A percentile compares a stretch with the other conserved stretches of the same genome.
phyloP scores from a whole-genome alignment of 2,329 filamentous ascomycete species.

The Polychaeton citri region DNA sequence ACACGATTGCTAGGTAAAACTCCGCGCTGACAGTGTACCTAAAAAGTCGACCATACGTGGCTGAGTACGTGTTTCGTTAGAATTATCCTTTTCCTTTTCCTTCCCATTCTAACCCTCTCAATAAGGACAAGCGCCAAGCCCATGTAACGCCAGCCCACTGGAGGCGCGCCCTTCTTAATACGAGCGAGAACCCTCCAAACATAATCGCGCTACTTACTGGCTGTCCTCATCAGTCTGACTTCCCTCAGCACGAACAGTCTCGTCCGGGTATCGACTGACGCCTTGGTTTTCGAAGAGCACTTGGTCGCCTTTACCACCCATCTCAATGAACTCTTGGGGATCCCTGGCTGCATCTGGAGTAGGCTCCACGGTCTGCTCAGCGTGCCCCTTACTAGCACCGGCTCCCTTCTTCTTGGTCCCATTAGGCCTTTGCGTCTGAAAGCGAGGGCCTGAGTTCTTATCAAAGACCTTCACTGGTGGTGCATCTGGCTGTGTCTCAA shows the following conservation, averaged over 20 bases:
- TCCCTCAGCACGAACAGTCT: neutral
- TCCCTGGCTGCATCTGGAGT: conserved; percentile 54
- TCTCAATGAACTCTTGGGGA: conserved; percentile 63
- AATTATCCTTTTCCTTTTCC: no score
- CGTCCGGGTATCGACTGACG: conserved; percentile 16
- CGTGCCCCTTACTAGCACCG: conserved; percentile 23
- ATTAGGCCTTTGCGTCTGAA: conserved; percentile 4
- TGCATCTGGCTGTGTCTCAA: conserved; percentile 41
- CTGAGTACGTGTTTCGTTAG: no score
- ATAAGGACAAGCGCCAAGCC: no score
- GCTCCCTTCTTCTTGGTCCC: conserved; percentile 25
- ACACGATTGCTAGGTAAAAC: no score
- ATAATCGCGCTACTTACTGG: no score
- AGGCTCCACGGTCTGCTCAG: conserved; percentile 40
- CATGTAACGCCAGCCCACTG: no score
- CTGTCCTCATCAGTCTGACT: neutral
- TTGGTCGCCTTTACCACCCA: conserved; percentile 79
- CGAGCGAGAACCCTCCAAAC: no score
- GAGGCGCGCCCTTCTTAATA: no score
- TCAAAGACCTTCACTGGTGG: conserved; percentile 58
- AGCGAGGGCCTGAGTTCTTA: conserved; percentile 49
- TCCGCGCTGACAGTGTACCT: no score
- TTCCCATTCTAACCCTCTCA: no score
- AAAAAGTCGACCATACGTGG: no score
- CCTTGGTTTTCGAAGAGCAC: conserved; percentile 55